Evolutionary conservation across 2,329 filamentous ascomycete genomes (phyloP).

Genomic region (Cyphellophora europaea): DNA sequence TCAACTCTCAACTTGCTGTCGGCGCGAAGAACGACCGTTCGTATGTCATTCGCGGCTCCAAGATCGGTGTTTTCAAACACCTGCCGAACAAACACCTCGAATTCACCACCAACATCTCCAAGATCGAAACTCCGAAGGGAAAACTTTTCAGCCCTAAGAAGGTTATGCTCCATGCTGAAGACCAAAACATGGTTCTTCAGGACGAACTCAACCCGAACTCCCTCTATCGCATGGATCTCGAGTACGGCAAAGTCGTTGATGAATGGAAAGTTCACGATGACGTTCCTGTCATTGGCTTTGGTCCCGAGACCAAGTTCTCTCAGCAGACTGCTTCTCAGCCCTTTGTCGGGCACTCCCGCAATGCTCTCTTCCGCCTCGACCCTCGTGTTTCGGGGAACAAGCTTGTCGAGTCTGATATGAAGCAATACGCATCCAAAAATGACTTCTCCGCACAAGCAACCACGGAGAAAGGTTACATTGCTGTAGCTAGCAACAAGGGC

Average conservation of each 20-base stretch:
- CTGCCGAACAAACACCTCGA: conserved; percentile 85
- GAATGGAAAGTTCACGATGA: conserved; percentile 98
- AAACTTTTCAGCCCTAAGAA: conserved; percentile 89
- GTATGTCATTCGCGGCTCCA: conserved; percentile 91
- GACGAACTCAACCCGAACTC: conserved; percentile 76
- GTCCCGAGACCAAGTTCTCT: conserved; percentile 92
- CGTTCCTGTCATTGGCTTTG: conserved; percentile 84
- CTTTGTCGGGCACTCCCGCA: conserved; percentile 85
- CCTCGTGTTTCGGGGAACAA: conserved; percentile 85
- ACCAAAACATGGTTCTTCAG: conserved; percentile 82
- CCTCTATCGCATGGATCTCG: conserved; percentile 92
- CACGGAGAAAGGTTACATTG: conserved; percentile 93
- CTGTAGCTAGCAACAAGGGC: conserved; percentile 94
- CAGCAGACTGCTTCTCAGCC: conserved; percentile 95
- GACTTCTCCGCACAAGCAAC: conserved; percentile 92
- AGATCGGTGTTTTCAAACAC: conserved; percentile 98
- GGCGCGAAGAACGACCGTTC: conserved; percentile 96
- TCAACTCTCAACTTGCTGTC: conserved; percentile 89
- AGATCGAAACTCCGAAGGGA: conserved; percentile 80
- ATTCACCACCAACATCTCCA: conserved; percentile 95
- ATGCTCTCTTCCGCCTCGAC: conserved; percentile 88
- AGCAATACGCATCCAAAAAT: conserved; percentile 95
- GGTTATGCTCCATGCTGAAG: conserved; percentile 89
- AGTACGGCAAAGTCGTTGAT: conserved; percentile 95
- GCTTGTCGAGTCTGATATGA: conserved; percentile 83